Conservation (phyloP, 2,329 filamentous ascomycete species). For the Hymenoscyphus linearis region DNA sequence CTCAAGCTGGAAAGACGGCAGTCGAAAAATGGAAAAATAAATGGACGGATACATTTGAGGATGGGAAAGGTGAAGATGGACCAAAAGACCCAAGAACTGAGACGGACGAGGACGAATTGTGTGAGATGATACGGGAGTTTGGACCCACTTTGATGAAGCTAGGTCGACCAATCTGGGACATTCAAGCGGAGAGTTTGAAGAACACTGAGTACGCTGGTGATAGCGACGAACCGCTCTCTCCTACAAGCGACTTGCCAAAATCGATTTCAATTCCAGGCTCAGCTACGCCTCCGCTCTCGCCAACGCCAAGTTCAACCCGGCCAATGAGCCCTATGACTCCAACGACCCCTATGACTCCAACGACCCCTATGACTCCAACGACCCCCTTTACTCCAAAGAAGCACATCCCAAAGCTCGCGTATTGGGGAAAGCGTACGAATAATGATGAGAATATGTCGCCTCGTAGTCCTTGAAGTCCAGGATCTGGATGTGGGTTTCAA, state of each 20-base stretch:
- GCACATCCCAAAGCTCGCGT: not conserved
- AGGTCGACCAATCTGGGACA: constrained; percentile 19
- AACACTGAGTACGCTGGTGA: constrained; percentile 16
- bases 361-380: not conserved
- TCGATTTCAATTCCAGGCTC: not conserved
- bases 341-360: not conserved
- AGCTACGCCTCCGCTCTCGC: not conserved
- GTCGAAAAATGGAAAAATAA: constrained; percentile 20
- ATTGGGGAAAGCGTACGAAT: not conserved
- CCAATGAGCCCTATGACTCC: not conserved
- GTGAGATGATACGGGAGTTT: constrained; percentile 17
- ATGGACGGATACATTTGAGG: constrained; percentile 21
- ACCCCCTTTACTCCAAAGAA: not conserved
- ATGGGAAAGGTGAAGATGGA: constrained; percentile 9
- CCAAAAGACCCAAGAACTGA: constrained; percentile 5
- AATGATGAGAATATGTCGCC: not conserved
- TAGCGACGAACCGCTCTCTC: not conserved
- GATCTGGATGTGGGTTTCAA: not conserved
- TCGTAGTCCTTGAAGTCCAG: not conserved
- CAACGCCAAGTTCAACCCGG: not conserved
- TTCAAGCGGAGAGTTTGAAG: constrained; percentile 21
- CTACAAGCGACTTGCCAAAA: not conserved
- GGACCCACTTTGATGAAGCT: constrained; percentile 15
- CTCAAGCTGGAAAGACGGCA: constrained; percentile 10
- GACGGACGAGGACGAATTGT: constrained; percentile 7